phyloP scores from a whole-genome alignment of 2,329 filamentous ascomycete genomes.

The Corniculantispora saksenae region DNA sequence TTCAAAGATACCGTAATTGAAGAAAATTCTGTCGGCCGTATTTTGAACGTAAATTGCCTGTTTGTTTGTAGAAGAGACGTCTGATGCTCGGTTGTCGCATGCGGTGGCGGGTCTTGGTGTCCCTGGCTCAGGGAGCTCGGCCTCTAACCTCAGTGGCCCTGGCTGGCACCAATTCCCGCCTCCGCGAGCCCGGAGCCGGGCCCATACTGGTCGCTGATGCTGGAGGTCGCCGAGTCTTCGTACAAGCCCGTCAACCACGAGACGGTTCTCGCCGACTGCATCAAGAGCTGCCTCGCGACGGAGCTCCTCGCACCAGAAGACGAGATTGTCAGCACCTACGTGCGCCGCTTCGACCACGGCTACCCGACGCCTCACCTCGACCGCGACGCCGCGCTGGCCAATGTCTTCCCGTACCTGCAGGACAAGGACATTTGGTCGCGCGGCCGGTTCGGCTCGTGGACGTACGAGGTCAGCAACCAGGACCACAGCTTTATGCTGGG shows the following conservation, averaged over 20 bases:
- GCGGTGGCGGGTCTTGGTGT: not conserved
- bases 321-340: constrained; percentile 91
- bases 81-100: not conserved
- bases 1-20: not conserved
- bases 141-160: not conserved
- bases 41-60: not conserved
- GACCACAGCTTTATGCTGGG: constrained; percentile 71
- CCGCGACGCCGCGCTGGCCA: constrained; percentile 82
- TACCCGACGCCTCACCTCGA: constrained; percentile 88
- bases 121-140: too few relatives aligned
- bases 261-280: constrained; percentile 78
- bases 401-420: constrained; percentile 83
- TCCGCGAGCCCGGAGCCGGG: constrained; percentile 66
- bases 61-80: not conserved
- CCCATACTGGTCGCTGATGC: constrained; percentile 97
- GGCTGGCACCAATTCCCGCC: constrained; percentile 38
- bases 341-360: constrained; percentile 90
- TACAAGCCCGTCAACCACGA: constrained; percentile 84
- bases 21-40: not conserved
- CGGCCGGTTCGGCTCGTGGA: constrained; percentile 89
- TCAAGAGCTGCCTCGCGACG: constrained; percentile 88
- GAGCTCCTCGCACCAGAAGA: constrained; percentile 81
- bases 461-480: constrained; percentile 65
- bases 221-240: constrained; percentile 87
- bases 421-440: constrained; percentile 83